Conservation (phyloP, 306 rosid species). For the Trifolium pratense region DNA sequence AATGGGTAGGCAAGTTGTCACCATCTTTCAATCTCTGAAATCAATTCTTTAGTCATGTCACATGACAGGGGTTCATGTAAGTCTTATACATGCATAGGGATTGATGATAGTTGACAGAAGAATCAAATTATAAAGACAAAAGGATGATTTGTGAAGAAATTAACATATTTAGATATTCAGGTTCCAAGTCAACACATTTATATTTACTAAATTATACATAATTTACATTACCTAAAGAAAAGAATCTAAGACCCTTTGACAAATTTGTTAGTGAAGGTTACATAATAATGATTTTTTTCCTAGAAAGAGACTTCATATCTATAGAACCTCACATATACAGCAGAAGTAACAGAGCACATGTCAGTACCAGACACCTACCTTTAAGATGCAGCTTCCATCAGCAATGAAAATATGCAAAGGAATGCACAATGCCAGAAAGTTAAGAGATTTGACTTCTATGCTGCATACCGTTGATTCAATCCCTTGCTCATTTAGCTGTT, state of each 20-base stretch:
- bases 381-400: conserved; percentile 29
- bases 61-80: not conserved
- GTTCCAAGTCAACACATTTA: not conserved
- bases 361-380: not conserved
- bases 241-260: not conserved
- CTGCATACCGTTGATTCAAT: conserved; percentile 20
- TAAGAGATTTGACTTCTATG: not conserved
- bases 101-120: not conserved
- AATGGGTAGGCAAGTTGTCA: too few relatives aligned
- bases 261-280: not conserved
- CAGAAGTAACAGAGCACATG: conserved; percentile 7
- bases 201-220: not conserved
- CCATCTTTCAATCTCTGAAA: not conserved
- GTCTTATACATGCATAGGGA: not conserved
- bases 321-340: conserved; percentile 1
- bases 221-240: not conserved
- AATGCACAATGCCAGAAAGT: not conserved
- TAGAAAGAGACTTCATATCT: not conserved
- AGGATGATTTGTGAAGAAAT: conserved; percentile 3
- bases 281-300: not conserved
- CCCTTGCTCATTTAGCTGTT: conserved; percentile 18
- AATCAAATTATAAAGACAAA: conserved; percentile 1
- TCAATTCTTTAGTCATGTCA: not conserved
- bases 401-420: conserved; percentile 30
- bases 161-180: not conserved